Base-by-base conservation (phyloP, 371 early-diverging fungal species). In the Mucor irregularis region DNA sequence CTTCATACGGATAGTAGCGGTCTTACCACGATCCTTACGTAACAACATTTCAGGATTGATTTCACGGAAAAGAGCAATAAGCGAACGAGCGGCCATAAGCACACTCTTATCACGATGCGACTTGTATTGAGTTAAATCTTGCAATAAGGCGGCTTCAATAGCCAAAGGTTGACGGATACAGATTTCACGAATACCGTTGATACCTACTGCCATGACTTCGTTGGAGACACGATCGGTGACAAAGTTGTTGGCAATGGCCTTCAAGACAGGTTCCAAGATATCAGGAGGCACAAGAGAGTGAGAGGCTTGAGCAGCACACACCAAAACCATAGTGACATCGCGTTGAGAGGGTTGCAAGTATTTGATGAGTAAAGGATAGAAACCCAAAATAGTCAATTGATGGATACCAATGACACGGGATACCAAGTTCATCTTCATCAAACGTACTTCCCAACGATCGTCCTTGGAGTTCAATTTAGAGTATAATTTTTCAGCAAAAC, bases 271-370 rank as follows among this genome's bases (percentile, higher is more conserved):
- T 58, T 88, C 88, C 50, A 96, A 71, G 1, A 78, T 86, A 63
- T 98, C 98, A 3, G 97, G 96, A 26, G 98, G 97, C 4, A 95
- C 88, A 8, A 97, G 76, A 8, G 93, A 84, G 68, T 98, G 97
- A 8, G 89, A 81, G 9, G 93, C 88, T 64, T 97, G 97, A 17
- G 97, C 97, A 30, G 89, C 74, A 56, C 88, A 85, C 10, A 94
- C 96, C 38, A 98, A 75, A n/a, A 98, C 89, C 72, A 82, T 79
- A 26, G 96, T 95, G 1, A 96, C 95, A 62, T 97, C 94, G 42
- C 85, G 78, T 67, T 98, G 97, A 52, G 92, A 90, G 10, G 98
- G 98, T 62, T 94, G 90, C 16, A 98, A 75, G 66, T 95, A 97
- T 49, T 92, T 86, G 69, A 93, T 80, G 34, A 92, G 68, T 68